Evolutionary conservation across 1,139 yeast genomes (phyloP).

Genomic region (Pneumocystis oryctolagi): DNA sequence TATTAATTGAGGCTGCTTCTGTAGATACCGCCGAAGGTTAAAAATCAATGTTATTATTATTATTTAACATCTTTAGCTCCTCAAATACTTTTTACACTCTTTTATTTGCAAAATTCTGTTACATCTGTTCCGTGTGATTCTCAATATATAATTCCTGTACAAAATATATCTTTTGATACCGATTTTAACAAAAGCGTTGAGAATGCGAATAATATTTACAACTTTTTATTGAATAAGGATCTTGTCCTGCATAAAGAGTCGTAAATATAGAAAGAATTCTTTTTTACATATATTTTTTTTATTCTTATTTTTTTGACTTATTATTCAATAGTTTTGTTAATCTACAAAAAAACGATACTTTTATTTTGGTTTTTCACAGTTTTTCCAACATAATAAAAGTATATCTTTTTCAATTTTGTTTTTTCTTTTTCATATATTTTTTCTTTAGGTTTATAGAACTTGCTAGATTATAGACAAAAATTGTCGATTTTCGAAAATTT

Average conservation of each 20-base stretch:
- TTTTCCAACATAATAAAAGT: background rate
- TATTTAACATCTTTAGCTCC: background rate
- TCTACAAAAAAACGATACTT: background rate
- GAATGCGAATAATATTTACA: background rate
- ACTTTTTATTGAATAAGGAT: background rate
- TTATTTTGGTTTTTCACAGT: background rate
- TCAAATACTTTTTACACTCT: background rate
- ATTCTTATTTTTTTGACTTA: background rate
- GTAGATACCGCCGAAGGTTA: background rate
- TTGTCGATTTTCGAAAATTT: background rate
- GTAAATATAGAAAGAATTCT: background rate
- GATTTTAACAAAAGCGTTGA: background rate
- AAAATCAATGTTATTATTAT: background rate
- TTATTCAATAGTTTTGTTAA: background rate
- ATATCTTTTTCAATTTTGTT: background rate
- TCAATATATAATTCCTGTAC: background rate
- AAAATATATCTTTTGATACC: background rate
- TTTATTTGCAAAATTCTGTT: background rate
- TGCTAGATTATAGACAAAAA: background rate
- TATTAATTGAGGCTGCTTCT: background rate
- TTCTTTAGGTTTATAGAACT: background rate
- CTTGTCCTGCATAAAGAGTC: background rate
- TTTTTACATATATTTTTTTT: background rate
- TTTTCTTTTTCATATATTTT: background rate
- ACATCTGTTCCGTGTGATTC: background rate